A percentile compares a stretch with the other conserved stretches of the same genome.
phyloP scores from a whole-genome alignment of 331 rosid genomes.

The Pyracantha coccinea region DNA sequence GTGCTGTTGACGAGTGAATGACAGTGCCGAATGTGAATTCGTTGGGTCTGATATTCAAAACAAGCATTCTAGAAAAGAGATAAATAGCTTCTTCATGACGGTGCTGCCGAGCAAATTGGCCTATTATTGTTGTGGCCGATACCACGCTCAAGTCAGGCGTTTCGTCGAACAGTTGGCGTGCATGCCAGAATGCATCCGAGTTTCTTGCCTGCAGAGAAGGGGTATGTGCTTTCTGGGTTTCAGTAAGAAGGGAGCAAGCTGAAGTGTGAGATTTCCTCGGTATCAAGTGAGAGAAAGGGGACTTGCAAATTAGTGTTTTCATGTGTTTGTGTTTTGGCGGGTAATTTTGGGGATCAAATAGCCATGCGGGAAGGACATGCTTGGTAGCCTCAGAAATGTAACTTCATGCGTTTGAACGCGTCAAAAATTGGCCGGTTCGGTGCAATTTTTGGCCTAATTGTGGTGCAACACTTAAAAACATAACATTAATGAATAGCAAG shows the following conservation, averaged over 20 bases:
- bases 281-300: conserved; percentile 13
- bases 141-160: conserved; percentile 43
- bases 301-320: conserved; percentile 19
- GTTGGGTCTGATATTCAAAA: conserved; percentile 44
- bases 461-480: neutral
- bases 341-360: neutral
- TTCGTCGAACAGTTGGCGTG: conserved; percentile 57
- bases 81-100: conserved; percentile 39
- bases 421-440: neutral
- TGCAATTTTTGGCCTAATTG: neutral
- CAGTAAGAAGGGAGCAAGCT: conserved; percentile 12
- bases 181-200: conserved; percentile 26
- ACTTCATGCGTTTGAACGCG: neutral
- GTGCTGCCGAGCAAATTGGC: conserved; percentile 38
- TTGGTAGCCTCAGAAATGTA: neutral
- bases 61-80: conserved; percentile 63
- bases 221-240: conserved; percentile 15
- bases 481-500: too few species aligned
- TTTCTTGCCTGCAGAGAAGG: conserved; percentile 6
- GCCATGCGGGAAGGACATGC: neutral
- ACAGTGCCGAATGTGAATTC: conserved; percentile 78
- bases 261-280: conserved; percentile 27
- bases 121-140: conserved; percentile 59
- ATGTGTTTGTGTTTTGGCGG: neutral
- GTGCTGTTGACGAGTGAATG: conserved; percentile 45